Conservation (phyloP, 176 grass and related monocot genomes). For the Saccharum officinarum region DNA sequence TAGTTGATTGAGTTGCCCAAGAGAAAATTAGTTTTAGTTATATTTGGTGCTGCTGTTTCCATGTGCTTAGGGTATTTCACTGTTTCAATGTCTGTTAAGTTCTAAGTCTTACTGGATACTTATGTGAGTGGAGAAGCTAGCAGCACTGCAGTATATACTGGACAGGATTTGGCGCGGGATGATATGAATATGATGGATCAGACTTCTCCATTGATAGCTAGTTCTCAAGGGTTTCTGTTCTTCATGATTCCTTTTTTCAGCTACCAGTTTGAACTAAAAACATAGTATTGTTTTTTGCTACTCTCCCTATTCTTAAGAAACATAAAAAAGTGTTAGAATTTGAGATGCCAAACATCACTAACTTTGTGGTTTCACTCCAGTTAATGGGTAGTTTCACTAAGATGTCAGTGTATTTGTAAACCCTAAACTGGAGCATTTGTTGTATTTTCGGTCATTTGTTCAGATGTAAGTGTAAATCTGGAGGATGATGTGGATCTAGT, state of each 20-base stretch:
- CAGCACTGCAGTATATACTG: not conserved
- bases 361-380: not conserved
- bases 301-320: not conserved
- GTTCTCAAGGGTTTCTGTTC: no score
- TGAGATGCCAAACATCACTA: not conserved
- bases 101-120: not conserved
- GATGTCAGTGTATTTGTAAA: not conserved
- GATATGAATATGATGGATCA: not conserved
- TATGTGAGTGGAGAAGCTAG: not conserved
- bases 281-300: not conserved
- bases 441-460: not conserved
- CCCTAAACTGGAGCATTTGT: not conserved
- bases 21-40: not conserved
- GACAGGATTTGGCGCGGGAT: not conserved
- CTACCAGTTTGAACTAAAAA: not conserved
- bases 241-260: no score
- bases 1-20: not conserved
- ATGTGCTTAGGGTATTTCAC: not conserved
- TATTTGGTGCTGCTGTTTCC: not conserved
- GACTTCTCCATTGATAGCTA: not conserved
- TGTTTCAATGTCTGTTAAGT: not conserved
- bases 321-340: not conserved
- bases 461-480: not conserved
- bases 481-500: not conserved
- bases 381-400: not conserved